Evolutionary conservation across 306 rosid genomes (phyloP), one percentile per base, ranked within the genome.

Genomic region (Quercus engelmannii): DNA sequence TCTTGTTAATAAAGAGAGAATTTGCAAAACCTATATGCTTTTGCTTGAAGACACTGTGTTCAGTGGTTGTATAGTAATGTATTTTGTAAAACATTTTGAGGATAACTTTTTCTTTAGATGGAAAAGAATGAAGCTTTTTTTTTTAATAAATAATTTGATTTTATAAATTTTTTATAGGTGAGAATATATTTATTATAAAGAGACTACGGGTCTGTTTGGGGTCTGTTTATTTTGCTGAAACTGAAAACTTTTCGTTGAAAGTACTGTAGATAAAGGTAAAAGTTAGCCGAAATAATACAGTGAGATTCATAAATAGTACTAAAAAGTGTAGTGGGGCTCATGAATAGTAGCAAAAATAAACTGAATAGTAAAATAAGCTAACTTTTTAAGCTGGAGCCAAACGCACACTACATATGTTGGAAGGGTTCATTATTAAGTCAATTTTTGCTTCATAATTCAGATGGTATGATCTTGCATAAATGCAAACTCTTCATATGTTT

Each of bases 291-390:
- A 33, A 33, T 33, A 33, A 2, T 5, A 33, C 0, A 33, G 2
- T 5, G 38, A 33, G 7, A 33, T 0, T 0, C 0, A 5, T 33
- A 1, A 33, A 5, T 33, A 5, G 2, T 5, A 33, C 0, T 0
- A 33, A 33, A 33, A 33, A 33, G 38, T 33, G 38, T 33, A 33
- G 7, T 33, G 38, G 35, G 6, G 6, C 1, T 0, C 0, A 33
- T 33, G 6, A 33, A 33, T 33, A 33, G 6, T 33, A 33, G 8
- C 0, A 33, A 33, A 33, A 33, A 33, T 33, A 33, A 33, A 7
- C 8, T 33, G 1, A 33, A 33, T 33, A 33, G 6, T 33, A 33
- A 33, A 33, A 30, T 30, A 33, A 33, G 1, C 6, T 33, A 7
- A 0, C 38, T 5, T 5, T 33, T 33, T 33, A 33, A 33, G 38